These are phyloP conservation scores for Epichloe scottii DNA, from an alignment of 2,329 filamentous ascomycete genomes.

Conservation along the genomic window DNA sequence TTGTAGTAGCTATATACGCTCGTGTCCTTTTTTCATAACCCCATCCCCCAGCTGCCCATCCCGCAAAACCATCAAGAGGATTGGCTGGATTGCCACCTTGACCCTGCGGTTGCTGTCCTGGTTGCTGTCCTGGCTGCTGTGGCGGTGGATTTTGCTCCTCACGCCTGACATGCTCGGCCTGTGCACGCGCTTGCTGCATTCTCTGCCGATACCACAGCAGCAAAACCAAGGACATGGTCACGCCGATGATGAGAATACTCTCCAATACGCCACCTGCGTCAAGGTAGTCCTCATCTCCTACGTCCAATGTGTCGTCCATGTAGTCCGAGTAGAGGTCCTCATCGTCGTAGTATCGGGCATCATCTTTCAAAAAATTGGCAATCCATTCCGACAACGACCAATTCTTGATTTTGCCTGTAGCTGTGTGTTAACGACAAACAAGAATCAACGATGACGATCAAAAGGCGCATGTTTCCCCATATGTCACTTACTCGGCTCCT, in stretches of 20 bases:
- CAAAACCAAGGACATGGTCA: conserved; percentile 62
- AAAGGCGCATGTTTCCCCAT: not conserved
- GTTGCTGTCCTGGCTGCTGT: conserved; percentile 8
- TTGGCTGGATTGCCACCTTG: conserved; percentile 4
- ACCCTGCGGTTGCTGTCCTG: not conserved
- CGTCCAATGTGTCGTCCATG: conserved; percentile 41
- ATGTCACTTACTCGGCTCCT: conserved; percentile 62
- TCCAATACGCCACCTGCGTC: conserved; percentile 73
- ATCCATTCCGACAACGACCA: conserved; percentile 82
- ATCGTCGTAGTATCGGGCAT: conserved; percentile 53
- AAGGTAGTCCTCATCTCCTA: conserved; percentile 44
- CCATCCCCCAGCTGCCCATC: conserved; percentile 24
- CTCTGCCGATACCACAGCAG: conserved; percentile 73
- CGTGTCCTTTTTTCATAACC: conserved; percentile 12
- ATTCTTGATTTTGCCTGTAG: conserved; percentile 52
- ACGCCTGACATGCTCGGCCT: conserved; percentile 19
- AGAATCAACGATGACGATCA: not conserved
- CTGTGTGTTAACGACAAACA: conserved; percentile 15
- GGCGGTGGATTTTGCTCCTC: not conserved
- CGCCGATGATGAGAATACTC: conserved; percentile 67
- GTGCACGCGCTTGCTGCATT: conserved; percentile 44
- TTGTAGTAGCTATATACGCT: conserved; percentile 6
- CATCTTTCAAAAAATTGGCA: conserved; percentile 65
- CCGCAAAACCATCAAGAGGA: conserved; percentile 18
- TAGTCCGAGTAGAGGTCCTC: conserved; percentile 36